Percentiles rank a stretch among this genome's conserved stretches.
phyloP scores from a whole-genome alignment of 345 rosid genomes.

The Gossypium turneri region DNA sequence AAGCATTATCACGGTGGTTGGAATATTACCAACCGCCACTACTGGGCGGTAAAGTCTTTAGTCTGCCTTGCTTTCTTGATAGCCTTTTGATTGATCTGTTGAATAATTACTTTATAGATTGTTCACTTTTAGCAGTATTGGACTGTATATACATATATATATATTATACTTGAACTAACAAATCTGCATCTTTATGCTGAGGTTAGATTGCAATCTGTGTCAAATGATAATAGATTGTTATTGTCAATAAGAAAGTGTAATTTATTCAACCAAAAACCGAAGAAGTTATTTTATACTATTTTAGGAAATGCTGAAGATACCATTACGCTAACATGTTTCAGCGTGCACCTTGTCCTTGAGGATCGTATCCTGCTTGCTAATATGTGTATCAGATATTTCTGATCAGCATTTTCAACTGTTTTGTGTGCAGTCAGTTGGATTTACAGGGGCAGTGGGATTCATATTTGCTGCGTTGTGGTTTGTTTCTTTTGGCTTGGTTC shows the following conservation, averaged over 20 bases:
- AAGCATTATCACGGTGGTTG: slow-evolving; percentile 73
- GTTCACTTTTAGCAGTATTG: neutral
- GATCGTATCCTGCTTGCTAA: neutral
- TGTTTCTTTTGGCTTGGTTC: slow-evolving; percentile 75
- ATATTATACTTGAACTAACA: neutral
- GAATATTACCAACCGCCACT: slow-evolving; percentile 72
- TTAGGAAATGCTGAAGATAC: neutral
- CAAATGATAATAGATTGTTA: neutral
- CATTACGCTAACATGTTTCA: neutral
- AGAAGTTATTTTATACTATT: neutral
- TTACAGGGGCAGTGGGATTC: slow-evolving; percentile 82
- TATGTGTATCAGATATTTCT: neutral
- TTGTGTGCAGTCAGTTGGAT: slow-evolving; percentile 80
- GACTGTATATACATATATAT: neutral
- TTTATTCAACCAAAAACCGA: neutral
- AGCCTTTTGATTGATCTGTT: slow-evolving; percentile 1
- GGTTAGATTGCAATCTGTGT: neutral
- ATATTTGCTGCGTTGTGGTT: slow-evolving; percentile 78
- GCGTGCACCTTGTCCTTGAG: neutral
- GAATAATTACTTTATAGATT: neutral
- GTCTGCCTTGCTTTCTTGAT: neutral
- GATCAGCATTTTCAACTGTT: slow-evolving; percentile 12
- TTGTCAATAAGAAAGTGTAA: neutral
- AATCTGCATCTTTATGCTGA: neutral
- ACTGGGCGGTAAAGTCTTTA: slow-evolving; percentile 80